These are phyloP conservation scores for Maudiozyma saulgeensis DNA, from an alignment of 805 yeast species.

Conservation along the genomic window DNA sequence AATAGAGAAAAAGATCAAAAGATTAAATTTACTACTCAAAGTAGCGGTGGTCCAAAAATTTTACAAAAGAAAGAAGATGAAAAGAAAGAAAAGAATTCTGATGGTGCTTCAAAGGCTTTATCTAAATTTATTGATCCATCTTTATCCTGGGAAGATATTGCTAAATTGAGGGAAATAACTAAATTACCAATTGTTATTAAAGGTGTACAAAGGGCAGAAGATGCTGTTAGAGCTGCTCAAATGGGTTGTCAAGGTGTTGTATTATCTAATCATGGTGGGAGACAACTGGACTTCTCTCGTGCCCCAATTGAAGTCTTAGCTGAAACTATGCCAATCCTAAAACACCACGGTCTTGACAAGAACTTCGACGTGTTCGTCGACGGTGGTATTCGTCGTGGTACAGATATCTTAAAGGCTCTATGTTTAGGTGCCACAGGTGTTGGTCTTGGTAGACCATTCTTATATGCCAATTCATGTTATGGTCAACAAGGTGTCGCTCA, in stretches of 20 bases:
- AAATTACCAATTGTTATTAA: conserved; percentile 62
- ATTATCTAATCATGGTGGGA: conserved; percentile 81
- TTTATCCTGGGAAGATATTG: conserved; percentile 56
- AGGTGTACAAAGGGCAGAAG: conserved; percentile 80
- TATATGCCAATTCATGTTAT: conserved; percentile 53
- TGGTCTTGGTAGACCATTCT: conserved; percentile 59
- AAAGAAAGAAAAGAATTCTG: conserved; percentile 42
- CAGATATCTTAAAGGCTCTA: conserved; percentile 56
- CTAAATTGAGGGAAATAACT: conserved; percentile 45
- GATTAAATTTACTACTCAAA: conserved; percentile 40
- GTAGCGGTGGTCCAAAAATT: conserved; percentile 23
- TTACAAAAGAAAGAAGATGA: conserved; percentile 35
- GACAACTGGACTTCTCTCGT: conserved; percentile 77
- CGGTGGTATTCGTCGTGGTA: conserved; percentile 63
- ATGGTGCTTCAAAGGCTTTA: conserved; percentile 82
- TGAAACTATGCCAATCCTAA: conserved; percentile 50
- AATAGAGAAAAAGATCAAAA: conserved; percentile 84
- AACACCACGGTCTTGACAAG: conserved; percentile 37
- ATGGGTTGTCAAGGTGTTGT: conserved; percentile 72
- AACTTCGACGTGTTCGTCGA: conserved; percentile 52
- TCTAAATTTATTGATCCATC: conserved; percentile 75
- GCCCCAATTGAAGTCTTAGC: conserved; percentile 68
- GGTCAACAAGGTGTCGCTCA: conserved; percentile 57
- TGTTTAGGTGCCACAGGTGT: conserved; percentile 65
- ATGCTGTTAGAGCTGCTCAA: conserved; percentile 63